phyloP scores from a whole-genome alignment of 768 basidiomycete species.

The Leucocoprinus sp. region DNA sequence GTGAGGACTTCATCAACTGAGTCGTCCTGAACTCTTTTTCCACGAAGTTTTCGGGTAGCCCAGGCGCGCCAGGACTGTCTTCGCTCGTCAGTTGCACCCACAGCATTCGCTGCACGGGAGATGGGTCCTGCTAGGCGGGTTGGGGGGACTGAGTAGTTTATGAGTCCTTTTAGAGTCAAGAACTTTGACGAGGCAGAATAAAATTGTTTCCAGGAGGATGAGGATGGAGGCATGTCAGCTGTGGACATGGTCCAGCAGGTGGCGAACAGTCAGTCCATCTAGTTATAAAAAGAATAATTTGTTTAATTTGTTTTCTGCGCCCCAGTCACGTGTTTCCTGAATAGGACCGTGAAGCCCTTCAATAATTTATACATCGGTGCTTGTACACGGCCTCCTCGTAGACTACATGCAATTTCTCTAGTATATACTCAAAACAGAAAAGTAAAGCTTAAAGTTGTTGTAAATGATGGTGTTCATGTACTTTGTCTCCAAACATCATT shows the following conservation, averaged over 20 bases:
- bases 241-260: background rate
- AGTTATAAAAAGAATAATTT: background rate
- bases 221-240: background rate
- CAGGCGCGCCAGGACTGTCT: constrained; percentile 12
- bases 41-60: constrained; percentile 4
- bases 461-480: too few relatives aligned
- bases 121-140: background rate
- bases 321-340: background rate
- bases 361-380: too few relatives aligned
- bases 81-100: constrained; percentile 6
- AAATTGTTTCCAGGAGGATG: background rate
- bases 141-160: background rate
- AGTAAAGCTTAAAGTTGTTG: too few relatives aligned
- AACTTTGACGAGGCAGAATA: background rate
- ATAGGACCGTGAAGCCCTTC: too few relatives aligned
- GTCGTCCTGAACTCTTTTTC: background rate
- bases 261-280: background rate
- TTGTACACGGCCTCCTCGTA: too few relatives aligned
- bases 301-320: background rate
- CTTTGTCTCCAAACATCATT: too few relatives aligned
- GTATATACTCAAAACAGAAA: too few relatives aligned
- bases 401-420: too few relatives aligned
- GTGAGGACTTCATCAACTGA: constrained; percentile 36
- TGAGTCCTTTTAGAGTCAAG: background rate
- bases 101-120: background rate